Conservation (phyloP, 495 filamentous ascomycete genomes). For the Extremus antarcticus region DNA sequence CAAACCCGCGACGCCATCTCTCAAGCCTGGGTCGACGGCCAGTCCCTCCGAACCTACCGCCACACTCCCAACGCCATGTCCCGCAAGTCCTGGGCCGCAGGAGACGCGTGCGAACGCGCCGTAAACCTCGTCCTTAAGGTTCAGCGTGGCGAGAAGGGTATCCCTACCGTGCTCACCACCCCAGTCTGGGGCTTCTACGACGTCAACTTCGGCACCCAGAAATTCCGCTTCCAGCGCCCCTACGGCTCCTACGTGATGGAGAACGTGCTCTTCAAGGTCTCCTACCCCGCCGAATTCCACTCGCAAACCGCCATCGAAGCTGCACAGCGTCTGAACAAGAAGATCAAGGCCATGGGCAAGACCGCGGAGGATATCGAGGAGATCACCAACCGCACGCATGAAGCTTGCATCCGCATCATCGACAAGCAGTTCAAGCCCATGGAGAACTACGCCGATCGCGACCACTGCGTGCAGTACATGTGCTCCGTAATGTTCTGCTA, state of each 20-base stretch:
- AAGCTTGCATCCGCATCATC: constrained; percentile 96
- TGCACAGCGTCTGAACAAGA: constrained; percentile 71
- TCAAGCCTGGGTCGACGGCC: constrained; percentile 95
- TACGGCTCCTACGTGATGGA: constrained; percentile 99
- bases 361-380: constrained; percentile 87
- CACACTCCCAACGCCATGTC: constrained; percentile 99
- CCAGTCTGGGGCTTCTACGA: constrained; percentile 98
- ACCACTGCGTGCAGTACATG: constrained; percentile 99
- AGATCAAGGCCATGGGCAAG: constrained; percentile 77
- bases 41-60: constrained; percentile 89
- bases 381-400: constrained; percentile 89
- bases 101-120: constrained; percentile 92
- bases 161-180: constrained; percentile 85
- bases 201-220: constrained; percentile 88
- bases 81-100: constrained; percentile 96
- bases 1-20: constrained; percentile 93
- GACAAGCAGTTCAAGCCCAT: constrained; percentile 99
- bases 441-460: constrained; percentile 98
- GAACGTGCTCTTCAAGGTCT: constrained; percentile 99
- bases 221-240: constrained; percentile 87
- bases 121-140: constrained; percentile 94
- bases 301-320: constrained; percentile 97
- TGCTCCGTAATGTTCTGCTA: constrained; percentile 88
- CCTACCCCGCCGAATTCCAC: constrained; percentile 97
- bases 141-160: constrained; percentile 75